Base-by-base conservation (phyloP, 2,329 filamentous ascomycete species). In the Calonectria henricotiae region DNA sequence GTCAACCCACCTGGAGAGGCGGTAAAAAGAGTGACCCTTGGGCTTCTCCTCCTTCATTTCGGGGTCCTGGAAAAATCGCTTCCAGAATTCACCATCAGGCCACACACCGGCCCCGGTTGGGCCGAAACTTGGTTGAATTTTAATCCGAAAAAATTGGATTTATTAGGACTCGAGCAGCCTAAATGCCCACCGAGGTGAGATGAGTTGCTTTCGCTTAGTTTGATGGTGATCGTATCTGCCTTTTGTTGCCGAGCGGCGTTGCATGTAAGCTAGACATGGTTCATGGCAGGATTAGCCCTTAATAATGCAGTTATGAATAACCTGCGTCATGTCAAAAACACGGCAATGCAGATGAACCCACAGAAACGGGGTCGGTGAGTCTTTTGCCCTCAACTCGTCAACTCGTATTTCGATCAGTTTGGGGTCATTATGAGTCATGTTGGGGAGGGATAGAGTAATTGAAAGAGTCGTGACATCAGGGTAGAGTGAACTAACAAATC, bases 181-280 rank as follows among this genome's bases (percentile, higher is more conserved):
- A 44, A 44, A 61, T 61, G 37, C 25, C 32, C 55, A 61, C 55
- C 55, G 55, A 61, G 55, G 55, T 41, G 55, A 41, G 39, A 61
- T 43, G 39, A 43, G 55, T 61, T 44, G 37, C 55, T 61, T 61
- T 61, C 55, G 55, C 55, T 61, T 61, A 61, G 55, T 20, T 23
- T 43, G 17, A 43, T 30, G 15, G 37, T 32, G 23, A 58, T 58
- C 51, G 51, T 58, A 58, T 58, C 51, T 58, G 51, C 35, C 2
- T 15, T 58, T 58, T 58, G 51, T 39, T 58, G 51, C 51, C 51
- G 51, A 58, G 51, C 20, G 51, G 39, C 51, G 55, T 61, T 61
- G 55, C 55, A 61, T 61, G 55, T 39, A 23, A 58, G 51, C 51
- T 37, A 39, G 37, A 23, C 51, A 25, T 58, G 51, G 35, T 58